A percentile compares a stretch with the other conserved stretches of the same genome.
Evolutionary conservation across 768 basidiomycete genomes (phyloP).

Genomic region (Lanmaoa rubissima): DNA sequence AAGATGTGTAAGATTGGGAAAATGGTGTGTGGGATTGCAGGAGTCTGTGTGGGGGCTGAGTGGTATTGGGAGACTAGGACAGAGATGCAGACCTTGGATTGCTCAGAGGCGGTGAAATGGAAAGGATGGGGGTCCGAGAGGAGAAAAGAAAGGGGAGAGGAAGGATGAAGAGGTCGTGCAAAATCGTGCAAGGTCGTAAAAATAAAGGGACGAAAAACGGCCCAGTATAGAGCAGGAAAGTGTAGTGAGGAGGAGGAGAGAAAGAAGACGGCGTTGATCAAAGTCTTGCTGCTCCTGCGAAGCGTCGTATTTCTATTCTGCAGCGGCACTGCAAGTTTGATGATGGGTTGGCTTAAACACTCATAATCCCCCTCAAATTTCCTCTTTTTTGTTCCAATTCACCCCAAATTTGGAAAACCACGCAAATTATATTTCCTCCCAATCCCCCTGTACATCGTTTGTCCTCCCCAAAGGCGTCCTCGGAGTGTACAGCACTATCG

Average conservation of each 20-base stretch:
- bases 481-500: background rate
- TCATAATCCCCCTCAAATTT: constrained; percentile 4
- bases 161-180: constrained; percentile 58
- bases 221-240: constrained; percentile 27
- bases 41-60: constrained; percentile 22
- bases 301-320: constrained; percentile 36
- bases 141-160: constrained; percentile 40
- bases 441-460: background rate
- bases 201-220: constrained; percentile 34
- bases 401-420: constrained; percentile 2
- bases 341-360: constrained; percentile 17
- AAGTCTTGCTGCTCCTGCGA: constrained; percentile 29
- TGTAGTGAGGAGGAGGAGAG: constrained; percentile 23
- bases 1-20: constrained; percentile 27
- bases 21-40: constrained; percentile 21
- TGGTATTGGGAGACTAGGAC: constrained; percentile 15
- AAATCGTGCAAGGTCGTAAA: constrained; percentile 68
- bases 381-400: constrained; percentile 19
- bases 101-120: constrained; percentile 32
- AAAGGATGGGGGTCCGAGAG: constrained; percentile 21
- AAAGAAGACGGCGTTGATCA: constrained; percentile 35
- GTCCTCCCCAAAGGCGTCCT: background rate
- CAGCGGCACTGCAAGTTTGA: constrained; percentile 26
- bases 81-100: constrained; percentile 30
- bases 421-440: constrained; percentile 1